These are phyloP conservation scores for Dipteronia dyeriana DNA, from an alignment of 345 rosid species.

Conservation along the genomic window DNA sequence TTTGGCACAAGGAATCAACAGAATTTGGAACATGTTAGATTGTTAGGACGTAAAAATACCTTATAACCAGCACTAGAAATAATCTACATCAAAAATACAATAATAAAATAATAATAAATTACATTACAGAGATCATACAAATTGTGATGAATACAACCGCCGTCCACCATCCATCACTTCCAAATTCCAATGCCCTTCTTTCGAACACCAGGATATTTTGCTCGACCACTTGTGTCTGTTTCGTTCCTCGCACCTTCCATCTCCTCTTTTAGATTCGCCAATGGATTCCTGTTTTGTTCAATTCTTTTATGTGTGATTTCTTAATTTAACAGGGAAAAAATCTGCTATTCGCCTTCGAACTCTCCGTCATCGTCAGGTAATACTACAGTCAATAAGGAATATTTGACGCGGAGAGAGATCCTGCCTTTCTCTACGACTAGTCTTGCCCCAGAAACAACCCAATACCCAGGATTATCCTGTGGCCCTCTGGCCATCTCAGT, in stretches of 20 bases:
- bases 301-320: background rate
- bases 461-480: conserved; percentile 88
- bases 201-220: too few species aligned
- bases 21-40: too few species aligned
- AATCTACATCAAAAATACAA: conserved; percentile 12
- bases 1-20: too few species aligned
- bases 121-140: conserved; percentile 19
- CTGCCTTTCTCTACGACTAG: conserved; percentile 80
- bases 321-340: background rate
- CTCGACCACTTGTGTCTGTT: background rate
- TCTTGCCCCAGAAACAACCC: conserved; percentile 95
- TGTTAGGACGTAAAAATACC: background rate
- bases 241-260: background rate
- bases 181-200: conserved; percentile 2
- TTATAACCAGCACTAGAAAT: background rate
- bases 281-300: background rate
- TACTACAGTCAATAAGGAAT: conserved; percentile 67
- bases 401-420: conserved; percentile 89
- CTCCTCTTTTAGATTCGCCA: too few species aligned
- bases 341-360: conserved; percentile 28
- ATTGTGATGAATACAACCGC: conserved; percentile 8
- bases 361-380: conserved; percentile 54
- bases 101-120: background rate
- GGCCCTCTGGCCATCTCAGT: conserved; percentile 94
- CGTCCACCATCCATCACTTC: background rate